These are phyloP conservation scores for Rhynchospora tenuis DNA, from an alignment of 176 grass and related monocot genomes.

Conservation along the genomic window DNA sequence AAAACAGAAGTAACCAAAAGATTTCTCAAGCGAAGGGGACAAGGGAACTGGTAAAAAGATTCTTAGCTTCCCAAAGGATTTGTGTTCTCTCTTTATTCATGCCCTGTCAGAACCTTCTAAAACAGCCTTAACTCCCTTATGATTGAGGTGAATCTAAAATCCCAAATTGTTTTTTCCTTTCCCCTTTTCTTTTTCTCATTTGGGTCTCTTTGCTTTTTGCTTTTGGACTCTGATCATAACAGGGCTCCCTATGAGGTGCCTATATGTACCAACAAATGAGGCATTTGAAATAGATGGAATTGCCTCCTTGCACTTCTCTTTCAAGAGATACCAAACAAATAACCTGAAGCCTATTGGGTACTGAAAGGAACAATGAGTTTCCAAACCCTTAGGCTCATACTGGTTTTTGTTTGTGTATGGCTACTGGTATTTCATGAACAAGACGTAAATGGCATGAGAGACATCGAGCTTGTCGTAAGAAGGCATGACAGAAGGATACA, in stretches of 20 bases:
- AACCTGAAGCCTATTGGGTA: not conserved
- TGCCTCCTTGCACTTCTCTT: constrained; percentile 22
- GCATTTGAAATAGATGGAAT: constrained; percentile 28
- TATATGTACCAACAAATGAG: constrained; percentile 37
- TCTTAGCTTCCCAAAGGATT: constrained; percentile 56
- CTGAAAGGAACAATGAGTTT: constrained; percentile 31
- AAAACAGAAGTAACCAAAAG: not conserved
- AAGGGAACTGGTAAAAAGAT: constrained; percentile 50
- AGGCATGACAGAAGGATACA: constrained; percentile 26
- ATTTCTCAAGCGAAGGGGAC: constrained; percentile 23
- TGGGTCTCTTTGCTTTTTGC: constrained; percentile 27
- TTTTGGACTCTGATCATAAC: constrained; percentile 30
- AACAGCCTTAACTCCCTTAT: constrained; percentile 54
- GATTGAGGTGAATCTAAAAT: constrained; percentile 50
- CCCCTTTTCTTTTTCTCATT: constrained; percentile 18
- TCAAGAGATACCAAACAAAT: constrained; percentile 3
- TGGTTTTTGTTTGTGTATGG: constrained; percentile 44
- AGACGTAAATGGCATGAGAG: constrained; percentile 29
- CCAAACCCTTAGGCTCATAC: constrained; percentile 24
- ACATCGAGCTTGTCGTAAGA: constrained; percentile 13
- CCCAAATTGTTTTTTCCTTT: constrained; percentile 23
- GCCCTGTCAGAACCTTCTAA: constrained; percentile 70
- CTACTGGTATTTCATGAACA: constrained; percentile 37
- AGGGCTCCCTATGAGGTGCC: constrained; percentile 11
- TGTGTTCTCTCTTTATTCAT: constrained; percentile 54